Evolutionary conservation across 805 yeast genomes (phyloP).

Genomic region (Nakazawaea anatomiae): DNA sequence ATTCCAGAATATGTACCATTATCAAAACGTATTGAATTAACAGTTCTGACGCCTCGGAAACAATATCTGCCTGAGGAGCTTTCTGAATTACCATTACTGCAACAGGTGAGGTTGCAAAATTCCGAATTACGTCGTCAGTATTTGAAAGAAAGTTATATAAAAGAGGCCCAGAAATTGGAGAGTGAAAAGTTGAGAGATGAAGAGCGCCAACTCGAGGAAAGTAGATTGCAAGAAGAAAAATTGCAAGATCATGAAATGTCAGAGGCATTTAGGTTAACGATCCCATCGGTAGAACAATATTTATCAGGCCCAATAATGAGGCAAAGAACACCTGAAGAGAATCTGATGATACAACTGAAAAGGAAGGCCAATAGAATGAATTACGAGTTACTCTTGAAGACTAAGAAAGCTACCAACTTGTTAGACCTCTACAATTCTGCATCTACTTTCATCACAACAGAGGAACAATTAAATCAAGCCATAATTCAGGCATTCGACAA

Average conservation of each 20-base stretch:
- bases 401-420: constrained; percentile 48
- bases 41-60: constrained; percentile 42
- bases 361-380: constrained; percentile 62
- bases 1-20: constrained; percentile 52
- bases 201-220: constrained; percentile 22
- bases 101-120: constrained; percentile 43
- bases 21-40: constrained; percentile 47
- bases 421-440: constrained; percentile 71
- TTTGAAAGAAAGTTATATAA: constrained; percentile 50
- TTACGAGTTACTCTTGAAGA: constrained; percentile 45
- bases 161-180: constrained; percentile 31
- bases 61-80: constrained; percentile 26
- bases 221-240: constrained; percentile 12
- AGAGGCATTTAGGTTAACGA: constrained; percentile 56
- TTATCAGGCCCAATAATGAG: constrained; percentile 67
- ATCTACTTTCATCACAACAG: constrained; percentile 65
- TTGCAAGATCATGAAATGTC: constrained; percentile 36
- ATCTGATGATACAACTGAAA: constrained; percentile 47
- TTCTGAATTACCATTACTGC: constrained; percentile 24
- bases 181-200: constrained; percentile 25
- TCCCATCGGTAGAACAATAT: constrained; percentile 72
- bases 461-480: constrained; percentile 52
- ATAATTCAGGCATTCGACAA: constrained; percentile 47
- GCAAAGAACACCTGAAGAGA: constrained; percentile 68
- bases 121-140: constrained; percentile 70